Conservation (phyloP, 257 asterid genomes). For the Paraleonurus japonicus region DNA sequence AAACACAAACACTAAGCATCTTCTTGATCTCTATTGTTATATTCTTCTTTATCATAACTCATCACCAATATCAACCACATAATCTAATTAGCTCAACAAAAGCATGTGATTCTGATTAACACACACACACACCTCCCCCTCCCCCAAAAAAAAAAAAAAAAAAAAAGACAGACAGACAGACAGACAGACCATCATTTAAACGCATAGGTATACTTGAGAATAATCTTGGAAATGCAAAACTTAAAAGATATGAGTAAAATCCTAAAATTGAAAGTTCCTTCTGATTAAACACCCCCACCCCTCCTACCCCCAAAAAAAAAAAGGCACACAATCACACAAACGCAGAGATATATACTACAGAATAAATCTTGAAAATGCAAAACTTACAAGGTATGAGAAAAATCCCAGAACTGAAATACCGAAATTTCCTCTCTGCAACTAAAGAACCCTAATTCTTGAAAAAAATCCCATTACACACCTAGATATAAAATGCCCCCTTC, state of each 20-base stretch:
- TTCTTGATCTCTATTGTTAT: constrained; percentile 28
- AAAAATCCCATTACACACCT: constrained; percentile 6
- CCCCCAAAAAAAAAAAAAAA: not conserved
- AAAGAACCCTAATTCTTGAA: constrained; percentile 13
- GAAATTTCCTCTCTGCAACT: not conserved
- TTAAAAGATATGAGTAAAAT: no score
- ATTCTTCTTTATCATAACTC: constrained; percentile 30
- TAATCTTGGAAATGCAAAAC: no score
- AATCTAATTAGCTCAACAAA: constrained; percentile 17
- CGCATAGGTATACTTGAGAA: no score
- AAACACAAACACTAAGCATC: constrained; percentile 35
- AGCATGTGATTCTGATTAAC: constrained; percentile 1
- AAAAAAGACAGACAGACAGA: not conserved
- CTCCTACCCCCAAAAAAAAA: no score
- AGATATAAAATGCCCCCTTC: constrained; percentile 9
- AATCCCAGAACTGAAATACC: not conserved
- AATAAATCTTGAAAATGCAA: not conserved
- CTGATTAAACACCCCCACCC: not conserved
- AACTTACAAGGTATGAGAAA: constrained; percentile 25
- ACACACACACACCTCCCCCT: no score
- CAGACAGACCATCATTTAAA: no score
- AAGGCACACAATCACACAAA: not conserved
- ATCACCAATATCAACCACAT: constrained; percentile 25
- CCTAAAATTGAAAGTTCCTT: no score
- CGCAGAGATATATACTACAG: not conserved